Percentiles rank a stretch among this genome's conserved stretches.
Conservation (phyloP, 139 green algal genomes). For the Chlorella sp. region DNA sequence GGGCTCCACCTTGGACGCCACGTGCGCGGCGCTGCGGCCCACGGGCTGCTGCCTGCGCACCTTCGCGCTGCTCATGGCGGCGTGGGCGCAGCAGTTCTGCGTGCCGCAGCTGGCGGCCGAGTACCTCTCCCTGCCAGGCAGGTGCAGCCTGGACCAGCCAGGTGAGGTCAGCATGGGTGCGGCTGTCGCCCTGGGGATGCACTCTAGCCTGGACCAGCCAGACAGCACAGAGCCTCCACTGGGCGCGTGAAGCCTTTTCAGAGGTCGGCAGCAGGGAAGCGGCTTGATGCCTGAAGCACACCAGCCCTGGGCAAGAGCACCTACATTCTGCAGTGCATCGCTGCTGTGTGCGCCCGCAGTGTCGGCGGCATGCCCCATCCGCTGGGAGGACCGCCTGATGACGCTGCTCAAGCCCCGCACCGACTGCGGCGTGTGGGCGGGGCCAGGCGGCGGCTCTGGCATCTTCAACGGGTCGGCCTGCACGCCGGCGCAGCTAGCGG, state of each 20-base stretch:
- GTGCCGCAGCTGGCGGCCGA: conserved; percentile 6
- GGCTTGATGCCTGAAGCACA: no score
- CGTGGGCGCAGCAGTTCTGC: conserved; percentile 4
- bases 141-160: no score
- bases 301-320: no score
- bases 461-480: background rate
- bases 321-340: no score
- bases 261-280: no score
- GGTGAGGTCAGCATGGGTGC: no score
- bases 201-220: no score
- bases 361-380: conserved; percentile 1
- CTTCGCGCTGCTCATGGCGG: conserved; percentile 11
- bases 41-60: conserved; percentile 5
- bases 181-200: no score
- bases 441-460: background rate
- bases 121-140: conserved; percentile 9
- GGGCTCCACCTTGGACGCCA: no score
- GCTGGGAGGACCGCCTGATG: conserved; percentile 4
- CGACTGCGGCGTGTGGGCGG: background rate
- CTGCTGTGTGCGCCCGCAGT: conserved; percentile 12
- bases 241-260: no score
- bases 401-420: conserved; percentile 11
- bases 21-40: background rate
- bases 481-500: conserved; percentile 1
- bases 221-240: no score